Conservation (phyloP, 352 stramenopile genomes). For the Globisporangium spiculum region DNA sequence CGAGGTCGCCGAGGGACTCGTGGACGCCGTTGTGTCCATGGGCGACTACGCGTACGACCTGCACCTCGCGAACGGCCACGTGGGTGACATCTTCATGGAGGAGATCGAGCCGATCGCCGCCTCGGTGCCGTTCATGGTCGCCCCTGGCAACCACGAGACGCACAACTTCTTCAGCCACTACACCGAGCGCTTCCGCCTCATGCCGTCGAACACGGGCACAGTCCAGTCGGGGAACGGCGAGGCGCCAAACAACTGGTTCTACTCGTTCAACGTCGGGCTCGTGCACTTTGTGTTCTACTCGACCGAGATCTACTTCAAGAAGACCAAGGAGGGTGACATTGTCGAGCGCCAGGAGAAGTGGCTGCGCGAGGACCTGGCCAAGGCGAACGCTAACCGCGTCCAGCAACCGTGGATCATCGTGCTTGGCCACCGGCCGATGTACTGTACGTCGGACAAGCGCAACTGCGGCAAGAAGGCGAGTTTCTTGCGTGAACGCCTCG, state of each 20-base stretch:
- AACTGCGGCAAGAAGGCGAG: conserved; percentile 68
- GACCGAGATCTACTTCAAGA: conserved; percentile 89
- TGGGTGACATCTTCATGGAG: conserved; percentile 90
- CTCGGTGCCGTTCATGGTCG: conserved; percentile 87
- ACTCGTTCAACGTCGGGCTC: conserved; percentile 83
- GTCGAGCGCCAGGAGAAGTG: conserved; percentile 62
- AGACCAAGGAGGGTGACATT: conserved; percentile 45
- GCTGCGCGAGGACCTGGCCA: conserved; percentile 55
- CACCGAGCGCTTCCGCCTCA: conserved; percentile 81
- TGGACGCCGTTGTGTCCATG: conserved; percentile 84
- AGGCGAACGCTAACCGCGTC: conserved; percentile 62
- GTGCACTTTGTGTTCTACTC: conserved; percentile 86
- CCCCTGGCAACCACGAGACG: conserved; percentile 89
- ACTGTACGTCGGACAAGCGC: conserved; percentile 79
- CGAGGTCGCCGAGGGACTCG: conserved; percentile 64
- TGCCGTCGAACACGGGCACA: conserved; percentile 71
- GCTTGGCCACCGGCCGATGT: conserved; percentile 84
- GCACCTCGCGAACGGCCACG: conserved; percentile 69
- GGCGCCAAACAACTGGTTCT: conserved; percentile 89
- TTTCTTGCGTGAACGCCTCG: conserved; percentile 59
- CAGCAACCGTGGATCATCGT: conserved; percentile 81
- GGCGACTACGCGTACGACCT: conserved; percentile 90
- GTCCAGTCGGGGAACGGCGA: conserved; percentile 49
- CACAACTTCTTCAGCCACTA: conserved; percentile 85
- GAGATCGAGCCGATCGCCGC: conserved; percentile 85